These are phyloP conservation scores for Entomortierella beljakovae DNA, from an alignment of 192 early-diverging fungal genomes.

Conservation along the genomic window DNA sequence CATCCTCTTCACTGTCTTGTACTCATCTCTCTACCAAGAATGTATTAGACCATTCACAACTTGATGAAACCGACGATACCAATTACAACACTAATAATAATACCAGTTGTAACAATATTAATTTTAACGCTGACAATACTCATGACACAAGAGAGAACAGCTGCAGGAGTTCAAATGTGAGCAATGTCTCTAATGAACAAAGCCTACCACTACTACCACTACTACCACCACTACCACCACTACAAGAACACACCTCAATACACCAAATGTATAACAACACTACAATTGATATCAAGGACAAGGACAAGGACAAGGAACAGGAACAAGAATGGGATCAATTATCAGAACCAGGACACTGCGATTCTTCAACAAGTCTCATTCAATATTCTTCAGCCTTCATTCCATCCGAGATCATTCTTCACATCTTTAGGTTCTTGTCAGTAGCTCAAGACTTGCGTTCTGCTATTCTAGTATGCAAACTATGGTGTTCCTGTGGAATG, in stretches of 20 bases:
- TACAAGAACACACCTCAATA: background rate
- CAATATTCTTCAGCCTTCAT: constrained; percentile 25
- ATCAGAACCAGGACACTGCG: constrained; percentile 5
- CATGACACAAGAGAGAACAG: too few species aligned
- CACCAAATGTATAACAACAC: background rate
- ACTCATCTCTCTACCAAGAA: background rate
- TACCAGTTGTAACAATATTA: too few species aligned
- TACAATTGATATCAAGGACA: background rate
- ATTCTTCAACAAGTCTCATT: background rate
- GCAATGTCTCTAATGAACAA: too few species aligned
- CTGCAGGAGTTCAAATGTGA: too few species aligned
- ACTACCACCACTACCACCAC: constrained; percentile 1
- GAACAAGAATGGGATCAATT: background rate
- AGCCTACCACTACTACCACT: background rate
- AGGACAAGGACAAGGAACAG: constrained; percentile 1
- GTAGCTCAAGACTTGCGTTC: constrained; percentile 56
- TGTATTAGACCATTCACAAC: background rate
- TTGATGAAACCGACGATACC: background rate
- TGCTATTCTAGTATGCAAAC: constrained; percentile 62
- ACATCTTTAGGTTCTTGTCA: constrained; percentile 60
- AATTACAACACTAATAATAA: background rate
- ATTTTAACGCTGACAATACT: too few species aligned
- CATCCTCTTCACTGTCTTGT: background rate
- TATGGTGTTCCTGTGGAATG: constrained; percentile 66
- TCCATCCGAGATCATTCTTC: constrained; percentile 63